A percentile compares a stretch with the other conserved stretches of the same genome.
Evolutionary conservation across 2,329 filamentous ascomycete genomes (phyloP).

Genomic region (Aphanoascus verrucosus): DNA sequence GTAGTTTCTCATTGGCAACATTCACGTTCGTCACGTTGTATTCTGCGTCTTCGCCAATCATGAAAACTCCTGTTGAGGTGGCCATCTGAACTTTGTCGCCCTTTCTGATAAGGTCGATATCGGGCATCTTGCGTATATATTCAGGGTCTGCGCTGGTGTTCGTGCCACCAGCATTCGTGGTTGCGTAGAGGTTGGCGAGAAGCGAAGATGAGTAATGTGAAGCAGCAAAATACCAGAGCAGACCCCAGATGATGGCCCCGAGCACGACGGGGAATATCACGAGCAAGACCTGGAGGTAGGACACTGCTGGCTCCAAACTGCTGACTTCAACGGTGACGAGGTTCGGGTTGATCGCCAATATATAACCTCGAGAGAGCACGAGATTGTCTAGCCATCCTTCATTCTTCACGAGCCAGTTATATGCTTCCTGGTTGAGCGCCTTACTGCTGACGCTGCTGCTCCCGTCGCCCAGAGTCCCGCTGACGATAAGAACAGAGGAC

Average conservation of each 20-base stretch:
- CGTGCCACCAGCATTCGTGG: constrained; percentile 11
- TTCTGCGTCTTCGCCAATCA: constrained; percentile 3
- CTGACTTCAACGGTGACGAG: constrained; percentile 10
- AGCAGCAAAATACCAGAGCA: constrained; percentile 8
- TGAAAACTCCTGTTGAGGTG: constrained; percentile 13
- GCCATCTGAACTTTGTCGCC: constrained; percentile 11
- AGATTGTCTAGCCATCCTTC: constrained; percentile 8
- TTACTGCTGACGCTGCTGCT: constrained; percentile 10
- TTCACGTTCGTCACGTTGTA: background rate
- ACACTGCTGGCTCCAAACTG: constrained; percentile 12
- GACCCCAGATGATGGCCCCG: constrained; percentile 8
- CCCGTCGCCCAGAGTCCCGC: constrained; percentile 11
- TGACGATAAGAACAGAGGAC: constrained; percentile 12
- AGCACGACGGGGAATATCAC: constrained; percentile 12
- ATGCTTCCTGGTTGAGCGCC: constrained; percentile 13
- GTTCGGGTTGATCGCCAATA: constrained; percentile 11
- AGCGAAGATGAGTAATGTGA: constrained; percentile 13
- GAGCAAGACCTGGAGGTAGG: constrained; percentile 13
- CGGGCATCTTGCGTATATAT: constrained; percentile 13
- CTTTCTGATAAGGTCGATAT: constrained; percentile 12
- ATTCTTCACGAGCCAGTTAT: constrained; percentile 12
- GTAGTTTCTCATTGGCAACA: background rate
- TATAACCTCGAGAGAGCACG: constrained; percentile 13
- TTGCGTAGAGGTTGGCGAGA: constrained; percentile 14
- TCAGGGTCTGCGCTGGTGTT: constrained; percentile 12